Evolutionary conservation across 1,284 basidiomycete genomes (phyloP), one percentile per base, ranked within the genome.

Genomic region (Macrocystidia cucumis): DNA sequence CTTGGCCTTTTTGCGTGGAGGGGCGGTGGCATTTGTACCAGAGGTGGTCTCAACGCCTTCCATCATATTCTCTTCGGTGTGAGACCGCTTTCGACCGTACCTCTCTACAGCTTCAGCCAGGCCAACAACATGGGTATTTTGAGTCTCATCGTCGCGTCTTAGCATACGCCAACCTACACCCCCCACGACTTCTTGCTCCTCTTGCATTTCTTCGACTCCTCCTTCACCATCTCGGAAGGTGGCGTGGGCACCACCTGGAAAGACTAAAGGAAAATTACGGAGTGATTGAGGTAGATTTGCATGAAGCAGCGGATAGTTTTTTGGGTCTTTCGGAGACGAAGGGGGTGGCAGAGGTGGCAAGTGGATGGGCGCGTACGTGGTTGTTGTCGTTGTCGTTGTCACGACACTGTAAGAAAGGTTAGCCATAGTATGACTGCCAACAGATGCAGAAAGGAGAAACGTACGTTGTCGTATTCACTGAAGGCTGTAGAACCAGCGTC

Each of bases 331-430:
- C n/a, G 82, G 81, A 9, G 77, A 72, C 5, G 69, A 59, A 9
- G 79, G 83, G 3, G 72, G 61, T 9, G 81, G 84, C 3, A 85
- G 60, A 24, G 78, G 60, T 17, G 81, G 85, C 11, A 89, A 56
- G 32, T 74, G 77, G 44, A 90, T 86, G 22, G 87, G 87, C 41
- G 83, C 80, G 60, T 89, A 87, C 13, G 79, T 77, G 2, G 86
- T 89, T 1, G 84, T 88, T 4, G 84, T 91, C 5, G 78, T 91
- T 13, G 81, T 91, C 33, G 80, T 91, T 43, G 79, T 91, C 54
- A 80, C 83, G 56, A 86, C 86, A 45, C 87, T 91, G 52, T 18
- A 44, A 49, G 32, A 37, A 42, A 42, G 29, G 29, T 37, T 6
- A 4, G 24, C 30, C 12, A 13, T 18, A n/a, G 18, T 11, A 24